Evolutionary conservation across 2,329 filamentous ascomycete genomes (phyloP), one percentile per base, ranked within the genome.

Genomic region (Fusarium guadeloupense): DNA sequence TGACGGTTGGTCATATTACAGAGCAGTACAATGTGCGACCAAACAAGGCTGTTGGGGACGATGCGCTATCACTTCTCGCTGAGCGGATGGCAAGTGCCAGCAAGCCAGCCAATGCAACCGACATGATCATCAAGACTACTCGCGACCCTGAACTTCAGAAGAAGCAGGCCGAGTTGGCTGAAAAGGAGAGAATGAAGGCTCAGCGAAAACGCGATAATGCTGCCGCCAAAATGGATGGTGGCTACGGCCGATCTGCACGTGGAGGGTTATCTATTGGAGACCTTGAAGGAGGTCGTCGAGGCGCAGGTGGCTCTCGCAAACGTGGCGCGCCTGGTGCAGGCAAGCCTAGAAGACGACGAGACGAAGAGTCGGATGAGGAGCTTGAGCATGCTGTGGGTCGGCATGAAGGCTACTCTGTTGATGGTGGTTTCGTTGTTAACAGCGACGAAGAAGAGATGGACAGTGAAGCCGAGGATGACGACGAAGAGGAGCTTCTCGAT

Each of bases 361-460:
- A 91, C 66, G 90, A 92, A 58, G 90, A 93, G 68, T 91, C 91
- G 9, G 91, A 93, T 67, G 89, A 92, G 65, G 89, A 91, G 55
- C 80, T 88, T 30, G 85, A 86, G 14, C 82, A 84, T 31, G 85
- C 86, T 26, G 80, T 79, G 39, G 82, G 83, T 26, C 84, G 85
- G 46, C 83, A 89, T 56, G 89, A 93, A 64, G 89, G 92, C 63
- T 94, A 94, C 71, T 90, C 93, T 60, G 83, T 89, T 71, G 89
- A 89, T 28, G 91, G 94, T 69, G 91, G 89, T 53, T 94, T 94
- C 72, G 84, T 94, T 51, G 91, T 89, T 4, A 82, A 81, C 4
- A 92, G 89, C 68, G 90, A 92, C 64, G 89, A 92, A 54, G 91
- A 93, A 35, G 85, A 85, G 34, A 77, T 80, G 54, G 85, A 83